Evolutionary conservation across 768 basidiomycete genomes (phyloP).

Genomic region (Tylopilus felleus): DNA sequence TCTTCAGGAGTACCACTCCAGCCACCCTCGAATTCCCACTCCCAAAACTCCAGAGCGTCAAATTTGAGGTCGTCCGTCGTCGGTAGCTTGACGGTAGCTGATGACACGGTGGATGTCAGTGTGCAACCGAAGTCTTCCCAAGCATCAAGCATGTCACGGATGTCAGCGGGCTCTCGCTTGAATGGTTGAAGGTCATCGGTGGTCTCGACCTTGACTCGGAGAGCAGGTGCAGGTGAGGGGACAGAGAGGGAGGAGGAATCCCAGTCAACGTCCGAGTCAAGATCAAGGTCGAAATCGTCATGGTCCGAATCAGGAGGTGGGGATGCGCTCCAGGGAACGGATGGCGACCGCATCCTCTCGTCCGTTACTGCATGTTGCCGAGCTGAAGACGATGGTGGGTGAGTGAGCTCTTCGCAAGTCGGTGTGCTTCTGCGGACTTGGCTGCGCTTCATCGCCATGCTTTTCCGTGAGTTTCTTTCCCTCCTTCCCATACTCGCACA

Average conservation of each 20-base stretch:
- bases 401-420: conserved; percentile 35
- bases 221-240: conserved; percentile 20
- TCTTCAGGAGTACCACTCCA: conserved; percentile 20
- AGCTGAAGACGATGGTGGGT: conserved; percentile 26
- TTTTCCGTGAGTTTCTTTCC: conserved; percentile 34
- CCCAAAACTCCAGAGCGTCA: conserved; percentile 39
- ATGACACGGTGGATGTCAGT: conserved; percentile 23
- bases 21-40: conserved; percentile 33
- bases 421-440: conserved; percentile 48
- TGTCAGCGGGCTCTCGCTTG: conserved; percentile 60
- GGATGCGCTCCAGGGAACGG: conserved; percentile 57
- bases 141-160: conserved; percentile 61
- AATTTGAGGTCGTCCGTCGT: conserved; percentile 40
- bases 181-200: conserved; percentile 34
- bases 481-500: conserved; percentile 62
- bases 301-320: conserved; percentile 65
- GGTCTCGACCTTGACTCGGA: conserved; percentile 20
- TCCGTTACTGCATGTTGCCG: conserved; percentile 19
- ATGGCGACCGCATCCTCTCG: conserved; percentile 52
- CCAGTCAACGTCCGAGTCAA: conserved; percentile 57
- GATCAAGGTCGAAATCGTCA: conserved; percentile 48
- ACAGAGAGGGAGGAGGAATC: conserved; percentile 45
- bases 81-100: conserved; percentile 30
- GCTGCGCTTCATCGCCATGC: conserved; percentile 28
- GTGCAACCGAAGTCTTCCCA: conserved; percentile 62